Conservation (phyloP, 176 grass and related monocot species). For the Oryza officinalis region DNA sequence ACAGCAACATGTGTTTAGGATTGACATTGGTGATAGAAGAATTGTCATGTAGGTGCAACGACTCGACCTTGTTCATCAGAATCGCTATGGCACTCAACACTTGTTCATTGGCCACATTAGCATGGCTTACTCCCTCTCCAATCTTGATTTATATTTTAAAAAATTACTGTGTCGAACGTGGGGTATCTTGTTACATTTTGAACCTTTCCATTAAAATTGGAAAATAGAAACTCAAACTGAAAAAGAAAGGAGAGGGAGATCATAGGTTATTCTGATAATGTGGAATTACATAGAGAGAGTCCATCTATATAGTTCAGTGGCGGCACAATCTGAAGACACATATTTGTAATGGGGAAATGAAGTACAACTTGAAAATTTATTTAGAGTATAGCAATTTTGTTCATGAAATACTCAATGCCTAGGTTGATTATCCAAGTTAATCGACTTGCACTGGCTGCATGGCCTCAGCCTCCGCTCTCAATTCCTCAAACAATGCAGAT, state of each 20-base stretch:
- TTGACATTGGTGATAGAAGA: background rate
- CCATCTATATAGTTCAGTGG: background rate
- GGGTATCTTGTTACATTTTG: too few relatives aligned
- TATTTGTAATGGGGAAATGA: background rate
- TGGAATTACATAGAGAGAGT: background rate
- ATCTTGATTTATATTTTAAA: background rate
- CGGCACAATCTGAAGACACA: background rate
- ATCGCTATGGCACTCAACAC: background rate
- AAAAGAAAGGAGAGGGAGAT: background rate
- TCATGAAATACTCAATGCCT: background rate
- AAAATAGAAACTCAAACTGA: background rate
- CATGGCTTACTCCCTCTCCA: background rate
- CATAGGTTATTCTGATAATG: background rate
- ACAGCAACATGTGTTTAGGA: background rate
- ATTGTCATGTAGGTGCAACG: background rate
- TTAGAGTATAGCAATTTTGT: background rate
- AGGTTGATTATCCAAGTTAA: slow-evolving; percentile 34
- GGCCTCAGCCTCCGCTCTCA: slow-evolving; percentile 81
- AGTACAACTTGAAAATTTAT: background rate
- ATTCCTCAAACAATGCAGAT: slow-evolving; percentile 67
- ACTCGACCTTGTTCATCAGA: background rate
- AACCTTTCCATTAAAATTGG: background rate
- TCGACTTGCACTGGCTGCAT: slow-evolving; percentile 78
- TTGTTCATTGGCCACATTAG: background rate
- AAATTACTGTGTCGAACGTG: too few relatives aligned